phyloP scores from a whole-genome alignment of 129 eudicot species.

The Saposhnikovia divaricata region DNA sequence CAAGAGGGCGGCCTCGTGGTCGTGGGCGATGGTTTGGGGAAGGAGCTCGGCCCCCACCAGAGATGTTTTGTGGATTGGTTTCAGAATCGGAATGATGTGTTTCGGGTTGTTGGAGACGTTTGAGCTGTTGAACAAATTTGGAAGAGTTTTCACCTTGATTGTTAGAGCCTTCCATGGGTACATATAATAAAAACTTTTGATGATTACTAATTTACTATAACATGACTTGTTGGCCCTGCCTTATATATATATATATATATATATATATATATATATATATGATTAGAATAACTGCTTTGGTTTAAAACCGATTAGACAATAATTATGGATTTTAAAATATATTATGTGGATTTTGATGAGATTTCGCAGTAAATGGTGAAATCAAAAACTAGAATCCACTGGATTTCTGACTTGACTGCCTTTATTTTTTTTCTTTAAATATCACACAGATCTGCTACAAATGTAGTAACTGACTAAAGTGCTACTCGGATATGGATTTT shows the following conservation, averaged over 20 bases:
- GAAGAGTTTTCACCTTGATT: neutral
- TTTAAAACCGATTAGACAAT: too few relatives aligned
- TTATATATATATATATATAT: too few relatives aligned
- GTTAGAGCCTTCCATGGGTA: neutral
- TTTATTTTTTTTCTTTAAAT: too few relatives aligned
- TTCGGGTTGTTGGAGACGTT: neutral
- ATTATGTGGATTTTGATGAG: neutral
- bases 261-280: too few relatives aligned
- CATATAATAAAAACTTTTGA: too few relatives aligned
- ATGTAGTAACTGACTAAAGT: too few relatives aligned
- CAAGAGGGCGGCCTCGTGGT: slow-evolving; percentile 61
- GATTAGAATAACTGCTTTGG: neutral
- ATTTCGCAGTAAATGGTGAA: neutral
- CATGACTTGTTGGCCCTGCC: neutral
- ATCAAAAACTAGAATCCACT: too few relatives aligned
- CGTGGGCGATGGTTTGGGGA: slow-evolving; percentile 40
- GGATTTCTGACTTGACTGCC: neutral
- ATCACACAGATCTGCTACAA: neutral
- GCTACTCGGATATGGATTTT: too few relatives aligned
- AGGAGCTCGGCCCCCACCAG: slow-evolving; percentile 10
- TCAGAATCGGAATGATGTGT: neutral
- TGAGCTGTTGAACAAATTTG: neutral
- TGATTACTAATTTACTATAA: neutral
- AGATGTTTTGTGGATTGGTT: neutral
- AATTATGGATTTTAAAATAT: neutral